Evolutionary conservation across 768 basidiomycete species (phyloP), one percentile per base, ranked within the genome.

Genomic region (Lentinula raphanica): DNA sequence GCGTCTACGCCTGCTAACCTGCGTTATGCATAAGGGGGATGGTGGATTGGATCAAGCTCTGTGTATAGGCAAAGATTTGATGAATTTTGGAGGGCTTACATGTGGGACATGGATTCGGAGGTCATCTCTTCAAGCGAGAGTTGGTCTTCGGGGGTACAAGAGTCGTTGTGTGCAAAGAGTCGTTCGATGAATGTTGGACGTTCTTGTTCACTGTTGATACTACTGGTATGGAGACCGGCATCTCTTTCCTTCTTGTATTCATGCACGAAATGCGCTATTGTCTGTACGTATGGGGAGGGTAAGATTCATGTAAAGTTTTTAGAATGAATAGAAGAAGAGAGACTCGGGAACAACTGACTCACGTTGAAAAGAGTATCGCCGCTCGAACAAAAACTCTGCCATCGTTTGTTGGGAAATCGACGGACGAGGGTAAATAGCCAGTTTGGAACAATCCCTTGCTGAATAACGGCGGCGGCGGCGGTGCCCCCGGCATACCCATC

Each of bases 1-100:
- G 90, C 90, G 65, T 92, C 90, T 23, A 86, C 80, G 36, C 85
- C 89, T 54, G 90, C 90, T 57, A 92, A 80, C 67, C 90, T 91
- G 59, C 32, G 12, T 32, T 32, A 8, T 32, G 32, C 17, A 28
- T 23, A 3, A 38, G 56, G 28, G 15, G 54, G 59, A 15, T 25
- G 49, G 2, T 32, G 12, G 32, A 32, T 8, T 9, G 59, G 28
- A 13, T 19, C 35, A 60, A 56, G 31, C 49, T 32, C n/a, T n/a
- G n/a, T n/a, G n/a, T n/a, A n/a, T n/a, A n/a, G n/a, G n/a, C n/a
- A n/a, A n/a, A n/a, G n/a, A n/a, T n/a, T n/a, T n/a, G n/a, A n/a
- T n/a, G n/a, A n/a, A n/a, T n/a, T n/a, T n/a, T n/a, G n/a, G n/a
- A n/a, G n/a, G 40, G 71, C 82, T 44, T 68, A 90, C 89, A 89